phyloP scores from a whole-genome alignment of 192 early-diverging fungal genomes.

The Allomyces macrogynus region DNA sequence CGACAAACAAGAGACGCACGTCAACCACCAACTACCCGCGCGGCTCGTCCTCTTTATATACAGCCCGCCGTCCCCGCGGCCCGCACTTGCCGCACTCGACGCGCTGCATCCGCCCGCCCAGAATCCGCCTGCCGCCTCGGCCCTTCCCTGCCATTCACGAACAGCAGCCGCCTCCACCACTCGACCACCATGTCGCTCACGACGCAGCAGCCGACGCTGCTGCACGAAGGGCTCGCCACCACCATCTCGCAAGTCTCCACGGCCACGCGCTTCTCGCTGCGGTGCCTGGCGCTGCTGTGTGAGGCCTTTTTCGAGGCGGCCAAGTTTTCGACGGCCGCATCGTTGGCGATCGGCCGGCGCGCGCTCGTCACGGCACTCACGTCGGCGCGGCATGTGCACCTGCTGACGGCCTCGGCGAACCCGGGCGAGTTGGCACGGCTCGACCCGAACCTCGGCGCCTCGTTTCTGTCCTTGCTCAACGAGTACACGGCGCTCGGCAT shows the following conservation, averaged over 20 bases:
- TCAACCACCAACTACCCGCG: no score
- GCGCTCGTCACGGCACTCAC: slow-evolving; percentile 34
- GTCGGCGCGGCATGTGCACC: slow-evolving; percentile 34
- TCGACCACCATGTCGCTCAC: background rate
- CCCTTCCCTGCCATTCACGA: no score
- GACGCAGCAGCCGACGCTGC: slow-evolving; percentile 16
- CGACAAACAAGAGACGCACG: no score
- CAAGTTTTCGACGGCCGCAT: slow-evolving; percentile 34
- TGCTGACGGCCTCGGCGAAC: slow-evolving; percentile 12
- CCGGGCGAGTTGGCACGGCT: slow-evolving; percentile 8
- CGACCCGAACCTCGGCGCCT: background rate
- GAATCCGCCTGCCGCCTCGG: no score
- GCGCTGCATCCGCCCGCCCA: no score
- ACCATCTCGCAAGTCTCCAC: slow-evolving; percentile 36
- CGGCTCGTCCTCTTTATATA: no score
- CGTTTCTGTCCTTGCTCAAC: slow-evolving; percentile 30
- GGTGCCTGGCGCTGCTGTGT: slow-evolving; percentile 31
- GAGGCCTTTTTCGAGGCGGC: slow-evolving; percentile 38
- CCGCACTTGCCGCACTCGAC: no score
- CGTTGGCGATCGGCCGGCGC: slow-evolving; percentile 29
- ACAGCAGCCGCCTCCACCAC: no score
- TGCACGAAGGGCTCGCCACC: slow-evolving; percentile 32
- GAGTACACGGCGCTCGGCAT: slow-evolving; percentile 39
- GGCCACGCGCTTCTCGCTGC: slow-evolving; percentile 34
- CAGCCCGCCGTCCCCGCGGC: no score